A percentile compares a stretch with the other conserved stretches of the same genome.
Conservation (phyloP, 1,284 basidiomycete genomes). For the Boletellus deceptivus region DNA sequence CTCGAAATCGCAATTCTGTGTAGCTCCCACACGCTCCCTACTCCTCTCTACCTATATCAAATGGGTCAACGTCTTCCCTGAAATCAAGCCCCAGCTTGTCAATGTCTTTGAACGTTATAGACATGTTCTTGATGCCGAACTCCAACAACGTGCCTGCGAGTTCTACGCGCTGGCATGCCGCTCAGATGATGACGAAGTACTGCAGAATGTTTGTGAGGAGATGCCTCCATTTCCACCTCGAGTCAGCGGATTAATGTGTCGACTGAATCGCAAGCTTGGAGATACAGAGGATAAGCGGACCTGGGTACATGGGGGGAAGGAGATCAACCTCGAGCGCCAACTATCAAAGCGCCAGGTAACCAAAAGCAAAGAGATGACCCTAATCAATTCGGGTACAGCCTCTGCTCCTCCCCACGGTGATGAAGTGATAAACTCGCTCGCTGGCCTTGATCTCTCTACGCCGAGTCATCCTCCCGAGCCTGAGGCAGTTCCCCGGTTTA, state of each 20-base stretch:
- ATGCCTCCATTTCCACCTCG: conserved; percentile 98
- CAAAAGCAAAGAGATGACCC: conserved; percentile 28
- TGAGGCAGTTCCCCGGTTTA: conserved; percentile 49
- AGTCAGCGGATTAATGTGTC: conserved; percentile 83
- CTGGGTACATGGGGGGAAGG: conserved; percentile 94
- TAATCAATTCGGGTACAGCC: conserved; percentile 28
- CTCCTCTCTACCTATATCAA: conserved; percentile 98
- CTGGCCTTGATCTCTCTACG: conserved; percentile 56
- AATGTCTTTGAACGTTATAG: conserved; percentile 98
- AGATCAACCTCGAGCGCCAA: conserved; percentile 80
- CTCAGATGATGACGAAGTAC: conserved; percentile 84
- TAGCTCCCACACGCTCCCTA: conserved; percentile 88
- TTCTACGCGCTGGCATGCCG: conserved; percentile 84
- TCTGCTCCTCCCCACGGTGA: conserved; percentile 30
- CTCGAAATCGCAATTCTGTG: conserved; percentile 93
- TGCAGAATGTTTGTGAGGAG: conserved; percentile 96
- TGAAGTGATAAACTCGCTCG: conserved; percentile 75
- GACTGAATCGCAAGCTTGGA: conserved; percentile 85
- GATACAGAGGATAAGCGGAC: conserved; percentile 92
- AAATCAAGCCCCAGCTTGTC: conserved; percentile 92
- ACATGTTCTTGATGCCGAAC: conserved; percentile 95
- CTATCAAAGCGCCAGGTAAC: conserved; percentile 44
- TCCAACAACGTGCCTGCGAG: conserved; percentile 98
- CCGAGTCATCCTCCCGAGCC: conserved; percentile 18
- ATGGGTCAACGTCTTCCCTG: conserved; percentile 99